Base-by-base conservation (phyloP, 495 filamentous ascomycete species). In the Xylaria venustula region DNA sequence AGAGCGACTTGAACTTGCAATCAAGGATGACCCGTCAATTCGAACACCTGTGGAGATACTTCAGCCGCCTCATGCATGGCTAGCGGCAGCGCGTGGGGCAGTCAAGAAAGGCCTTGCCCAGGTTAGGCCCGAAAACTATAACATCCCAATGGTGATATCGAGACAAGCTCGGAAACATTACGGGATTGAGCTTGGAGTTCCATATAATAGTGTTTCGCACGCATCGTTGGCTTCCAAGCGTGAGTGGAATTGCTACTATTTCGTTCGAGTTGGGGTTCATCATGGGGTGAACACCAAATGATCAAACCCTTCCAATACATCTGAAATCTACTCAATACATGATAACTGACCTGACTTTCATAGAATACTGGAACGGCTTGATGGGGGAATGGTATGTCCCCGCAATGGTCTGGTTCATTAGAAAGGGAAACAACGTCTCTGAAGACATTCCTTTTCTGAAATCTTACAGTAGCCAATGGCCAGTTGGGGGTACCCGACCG, bases 161-260 rank as follows among this genome's bases (percentile, higher is more conserved):
- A 76, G 84, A 11, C 75, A 75, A 59, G 77, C 81, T 5, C 74
- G 83, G 30, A 79, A 80, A 54, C 78, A 84, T 54, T 82, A 84
- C 55, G 83, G 83, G 1, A 63, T 74, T 8, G 49, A 59, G 22
- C 65, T 62, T 58, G 28, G 34, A 1, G 54, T 58, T n/a, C 52
- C 25, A 2, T 85, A 71, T 57, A 59, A 79, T 68, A 69, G 36
- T 51, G 28, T 57, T 4, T n/a, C 32, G 11, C 47, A 50, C 19
- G 26, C 25, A 17, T 6, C 47, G 1, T 17, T 50, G n/a, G 17
- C 17, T 7, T 50, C 47, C 1, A 32, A 32, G n/a, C n/a, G 30
- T 34, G 30, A 34, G 30, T 34, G 4, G 11, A 11, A 5, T 34
- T 34, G 11, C 11, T 11, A 34, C 30, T 11, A 4, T 11, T 34